These are phyloP conservation scores for Fusarium duplospermum DNA, from an alignment of 2,329 filamentous ascomycete genomes.

Conservation along the genomic window DNA sequence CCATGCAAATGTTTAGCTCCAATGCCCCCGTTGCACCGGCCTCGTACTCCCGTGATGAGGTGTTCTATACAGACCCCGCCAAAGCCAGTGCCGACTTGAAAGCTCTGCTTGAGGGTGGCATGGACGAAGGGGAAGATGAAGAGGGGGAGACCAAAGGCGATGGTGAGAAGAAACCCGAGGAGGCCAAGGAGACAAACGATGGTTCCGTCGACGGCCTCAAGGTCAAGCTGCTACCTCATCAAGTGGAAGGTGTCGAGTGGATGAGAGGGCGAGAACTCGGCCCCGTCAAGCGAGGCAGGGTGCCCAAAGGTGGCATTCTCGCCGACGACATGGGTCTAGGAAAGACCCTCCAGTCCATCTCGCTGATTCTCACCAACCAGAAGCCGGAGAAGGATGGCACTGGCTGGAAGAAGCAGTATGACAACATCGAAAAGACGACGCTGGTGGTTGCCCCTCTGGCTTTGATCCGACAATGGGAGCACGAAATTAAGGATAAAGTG, in stretches of 20 bases:
- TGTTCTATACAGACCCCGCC: conserved; percentile 75
- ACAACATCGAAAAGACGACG: conserved; percentile 79
- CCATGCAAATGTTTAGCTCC: conserved; percentile 62
- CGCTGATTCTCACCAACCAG: conserved; percentile 85
- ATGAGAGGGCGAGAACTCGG: conserved; percentile 94
- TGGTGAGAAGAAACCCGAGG: conserved; percentile 36
- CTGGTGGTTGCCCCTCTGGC: conserved; percentile 93
- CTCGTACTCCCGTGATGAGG: conserved; percentile 53
- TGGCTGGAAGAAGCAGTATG: conserved; percentile 75
- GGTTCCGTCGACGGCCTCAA: conserved; percentile 79
- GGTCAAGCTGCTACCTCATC: conserved; percentile 90
- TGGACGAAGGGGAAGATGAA: conserved; percentile 74
- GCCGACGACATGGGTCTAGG: conserved; percentile 98
- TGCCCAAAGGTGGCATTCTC: conserved; percentile 93
- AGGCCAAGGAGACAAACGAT: conserved; percentile 55
- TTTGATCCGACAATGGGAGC: conserved; percentile 96
- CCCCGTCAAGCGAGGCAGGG: conserved; percentile 80
- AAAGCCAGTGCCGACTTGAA: conserved; percentile 84
- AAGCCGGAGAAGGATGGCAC: conserved; percentile 70
- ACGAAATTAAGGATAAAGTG: conserved; percentile 89
- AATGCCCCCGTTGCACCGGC: conserved; percentile 27
- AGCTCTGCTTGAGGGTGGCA: conserved; percentile 81
- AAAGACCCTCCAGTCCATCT: conserved; percentile 94
- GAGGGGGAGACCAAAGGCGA: conserved; percentile 47
- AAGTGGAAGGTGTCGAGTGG: conserved; percentile 94